Evolutionary conservation across 139 green algal species (phyloP).

Genomic region (Chlamydomonas applanata): DNA sequence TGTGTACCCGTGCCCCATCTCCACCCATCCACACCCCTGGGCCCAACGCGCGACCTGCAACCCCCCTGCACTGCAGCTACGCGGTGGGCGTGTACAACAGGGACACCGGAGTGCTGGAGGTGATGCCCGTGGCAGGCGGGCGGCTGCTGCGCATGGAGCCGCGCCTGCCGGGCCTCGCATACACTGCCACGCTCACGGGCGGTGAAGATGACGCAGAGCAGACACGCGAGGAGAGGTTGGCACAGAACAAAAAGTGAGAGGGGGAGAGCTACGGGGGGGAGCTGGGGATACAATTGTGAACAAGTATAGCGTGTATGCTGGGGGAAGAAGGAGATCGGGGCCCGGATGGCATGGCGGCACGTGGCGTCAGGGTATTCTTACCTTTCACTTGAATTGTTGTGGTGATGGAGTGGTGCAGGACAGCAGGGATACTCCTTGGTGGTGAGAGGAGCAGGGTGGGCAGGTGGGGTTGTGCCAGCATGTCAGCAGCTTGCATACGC

Average conservation of each 20-base stretch:
- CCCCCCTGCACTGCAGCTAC: conserved; percentile 1
- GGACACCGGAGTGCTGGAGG: conserved; percentile 8
- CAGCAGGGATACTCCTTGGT: too few relatives aligned
- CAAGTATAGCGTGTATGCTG: neutral
- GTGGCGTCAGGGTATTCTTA: too few relatives aligned
- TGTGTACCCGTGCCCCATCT: neutral
- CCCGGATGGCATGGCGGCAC: too few relatives aligned
- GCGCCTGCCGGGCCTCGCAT: conserved; percentile 15
- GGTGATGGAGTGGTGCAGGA: too few relatives aligned
- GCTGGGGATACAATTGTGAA: neutral
- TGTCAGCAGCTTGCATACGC: too few relatives aligned
- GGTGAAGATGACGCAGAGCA: neutral
- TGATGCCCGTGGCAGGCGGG: conserved; percentile 9
- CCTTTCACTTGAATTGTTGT: too few relatives aligned
- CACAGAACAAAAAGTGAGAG: conserved; percentile 21
- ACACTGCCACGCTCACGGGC: neutral
- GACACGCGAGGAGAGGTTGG: conserved; percentile 16
- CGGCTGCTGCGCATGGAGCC: conserved; percentile 29
- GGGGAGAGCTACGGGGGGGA: neutral
- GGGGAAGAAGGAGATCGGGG: too few relatives aligned
- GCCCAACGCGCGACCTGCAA: too few relatives aligned
- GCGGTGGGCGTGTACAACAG: conserved; percentile 23
- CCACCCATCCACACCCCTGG: neutral
- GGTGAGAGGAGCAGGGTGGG: too few relatives aligned
- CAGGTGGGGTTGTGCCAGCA: too few relatives aligned